These are phyloP conservation scores for Solanum megistacrolobum DNA, from an alignment of 257 asterid genomes.

Conservation along the genomic window DNA sequence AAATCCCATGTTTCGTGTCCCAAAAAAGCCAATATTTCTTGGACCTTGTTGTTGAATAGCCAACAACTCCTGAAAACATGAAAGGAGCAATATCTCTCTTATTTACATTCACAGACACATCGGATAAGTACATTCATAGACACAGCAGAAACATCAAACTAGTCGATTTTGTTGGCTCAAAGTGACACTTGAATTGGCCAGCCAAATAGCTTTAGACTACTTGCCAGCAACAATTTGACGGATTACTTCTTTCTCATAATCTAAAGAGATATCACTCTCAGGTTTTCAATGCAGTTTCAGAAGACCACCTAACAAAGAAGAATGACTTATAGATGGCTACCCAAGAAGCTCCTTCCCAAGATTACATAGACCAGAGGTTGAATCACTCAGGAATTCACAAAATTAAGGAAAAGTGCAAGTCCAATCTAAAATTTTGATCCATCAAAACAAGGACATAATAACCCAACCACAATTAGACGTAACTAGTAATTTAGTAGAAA, in stretches of 20 bases:
- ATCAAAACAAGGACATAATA: not conserved
- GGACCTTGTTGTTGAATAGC: constrained; percentile 99
- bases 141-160: not conserved
- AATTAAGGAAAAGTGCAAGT: not conserved
- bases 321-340: not conserved
- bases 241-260: not conserved
- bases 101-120: not conserved
- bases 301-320: not conserved
- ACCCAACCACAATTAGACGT: not conserved
- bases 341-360: not conserved
- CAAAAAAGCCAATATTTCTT: constrained; percentile 85
- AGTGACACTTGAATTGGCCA: not conserved
- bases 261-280: not conserved
- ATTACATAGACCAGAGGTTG: not conserved
- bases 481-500: not conserved
- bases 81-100: not conserved
- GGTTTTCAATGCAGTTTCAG: not conserved
- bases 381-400: not conserved
- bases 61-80: constrained; percentile 56
- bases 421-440: not conserved
- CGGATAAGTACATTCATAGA: not conserved
- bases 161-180: not conserved
- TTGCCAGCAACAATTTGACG: not conserved
- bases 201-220: not conserved
- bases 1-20: constrained; percentile 97